Evolutionary conservation across 805 yeast genomes (phyloP), one percentile per base, ranked within the genome.

Genomic region (Barnettozyma sp.): DNA sequence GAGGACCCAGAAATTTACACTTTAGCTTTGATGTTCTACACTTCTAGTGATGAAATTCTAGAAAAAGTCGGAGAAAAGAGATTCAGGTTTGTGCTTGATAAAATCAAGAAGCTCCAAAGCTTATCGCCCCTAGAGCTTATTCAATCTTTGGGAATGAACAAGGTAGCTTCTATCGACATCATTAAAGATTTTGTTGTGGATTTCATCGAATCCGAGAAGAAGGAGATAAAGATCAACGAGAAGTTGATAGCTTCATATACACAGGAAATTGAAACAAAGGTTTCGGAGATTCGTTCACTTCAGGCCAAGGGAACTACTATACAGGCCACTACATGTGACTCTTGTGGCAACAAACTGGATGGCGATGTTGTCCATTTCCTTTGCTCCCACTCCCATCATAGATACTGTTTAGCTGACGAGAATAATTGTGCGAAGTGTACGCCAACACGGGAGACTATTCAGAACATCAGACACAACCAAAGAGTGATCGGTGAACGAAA

Each of bases 361-460:
- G 66, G 78, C 27, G 97, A 97, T 0, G 70, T 80, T 3, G 73
- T 83, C 1, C 94, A 84, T 49, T 92, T 90, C 63, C 73, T 76
- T 44, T 92, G 98, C 61, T 69, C 70, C 21, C 98, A 92, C 51
- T 76, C 92, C 3, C 87, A 75, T 52, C 97, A 92, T 52, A 83
- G 81, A 46, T 65, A 81, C 29, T 92, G 98, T 53, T 58, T 86
- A 18, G 67, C 66, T 33, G 77, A 76, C 28, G 71, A 65, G 25
- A 57, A 54, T 14, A 66, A 62, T 29, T 90, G 97, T 54, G 95
- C 97, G 0, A 65, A 69, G 26, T 90, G 97, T 54, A 56, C 77
- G 2, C 71, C 74, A n/a, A 84, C 82, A 33, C 57, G 76, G 30
- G 90, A 84, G 41, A 76, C 82, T 4, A 62, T 84, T 16, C 68